These are phyloP conservation scores for Cyberlindnera maritima DNA, from an alignment of 805 yeast genomes.

Conservation along the genomic window DNA sequence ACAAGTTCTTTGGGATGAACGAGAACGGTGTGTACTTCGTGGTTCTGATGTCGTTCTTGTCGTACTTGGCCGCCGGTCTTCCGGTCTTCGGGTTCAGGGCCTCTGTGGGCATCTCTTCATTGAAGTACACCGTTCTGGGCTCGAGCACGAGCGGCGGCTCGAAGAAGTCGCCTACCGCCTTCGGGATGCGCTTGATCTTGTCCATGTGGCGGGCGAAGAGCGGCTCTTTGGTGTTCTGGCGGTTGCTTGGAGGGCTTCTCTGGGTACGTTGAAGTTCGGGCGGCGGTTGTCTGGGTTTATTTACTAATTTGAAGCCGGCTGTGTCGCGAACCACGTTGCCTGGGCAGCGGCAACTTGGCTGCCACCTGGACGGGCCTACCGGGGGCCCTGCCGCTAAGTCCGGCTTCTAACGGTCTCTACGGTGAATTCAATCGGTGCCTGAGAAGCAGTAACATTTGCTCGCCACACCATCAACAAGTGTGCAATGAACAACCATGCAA, in stretches of 20 bases:
- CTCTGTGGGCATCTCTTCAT: constrained; percentile 13
- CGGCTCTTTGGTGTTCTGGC: neutral
- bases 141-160: constrained; percentile 16
- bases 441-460: too few species aligned
- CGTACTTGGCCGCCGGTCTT: constrained; percentile 11
- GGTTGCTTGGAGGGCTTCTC: too few species aligned
- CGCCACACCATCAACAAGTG: too few species aligned
- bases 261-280: neutral
- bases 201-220: constrained; percentile 1
- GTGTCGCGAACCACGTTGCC: neutral
- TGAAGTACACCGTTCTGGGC: constrained; percentile 19
- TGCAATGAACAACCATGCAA: too few species aligned
- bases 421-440: too few species aligned
- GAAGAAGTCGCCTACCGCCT: constrained; percentile 12
- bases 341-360: neutral
- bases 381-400: neutral
- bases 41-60: constrained; percentile 78
- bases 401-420: neutral
- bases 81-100: constrained; percentile 15
- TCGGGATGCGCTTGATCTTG: constrained; percentile 1
- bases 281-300: neutral
- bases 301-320: neutral
- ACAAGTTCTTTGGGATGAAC: constrained; percentile 82
- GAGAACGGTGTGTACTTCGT: constrained; percentile 91
- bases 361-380: neutral